Base-by-base conservation (phyloP, 2,329 filamentous ascomycete genomes). In the Neofusicoccum umdonicola region DNA sequence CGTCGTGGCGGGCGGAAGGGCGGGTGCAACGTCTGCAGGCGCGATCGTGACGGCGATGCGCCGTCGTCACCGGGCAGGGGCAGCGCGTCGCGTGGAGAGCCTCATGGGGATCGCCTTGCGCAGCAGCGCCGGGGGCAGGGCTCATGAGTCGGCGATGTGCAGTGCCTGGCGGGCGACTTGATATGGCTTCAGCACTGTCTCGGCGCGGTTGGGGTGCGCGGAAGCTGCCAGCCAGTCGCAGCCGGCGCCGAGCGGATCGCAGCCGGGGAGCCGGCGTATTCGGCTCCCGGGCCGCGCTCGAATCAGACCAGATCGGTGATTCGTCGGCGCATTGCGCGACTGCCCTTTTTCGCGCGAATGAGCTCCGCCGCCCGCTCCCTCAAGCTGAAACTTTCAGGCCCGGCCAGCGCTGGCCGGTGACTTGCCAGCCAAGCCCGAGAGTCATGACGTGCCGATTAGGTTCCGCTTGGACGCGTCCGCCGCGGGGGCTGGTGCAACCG, bases 401-500 rank as follows among this genome's bases (percentile, higher is more conserved):
- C 15, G 6, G 31, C 41, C 22, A 3, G 22, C 22, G 22, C 22
- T 22, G 22, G 22, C 22, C 22, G 15, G 45, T 45, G 15, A 17
- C 27, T 17, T 45, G 22, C 7, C 12, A 4, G 17, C 19, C 52
- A 57, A 44, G 51, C 4, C 8, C 6, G 12, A 44, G 52, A 45
- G 54, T 58, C 54, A 58, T 34, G 54, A 45, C 22, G 39, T 52
- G 50, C 31, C 34, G 50, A 52, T 52, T 52, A 37, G 50, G 50
- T 52, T 51, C 13, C 47, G 22, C 47, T 15, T 15, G 47, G 11
- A n/a, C 17, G 47, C 47, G 47, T 35, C 47, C 47, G 47, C 22
- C 22, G 22, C 22, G 22, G 22, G 22, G 22, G 22, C 22, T 22
- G 22, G 22, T 22, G 22, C 22, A 22, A 22, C 22, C 22, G 22